Evolutionary conservation across 2,329 filamentous ascomycete genomes (phyloP).

Genomic region (Acrodontium crateriforme): DNA sequence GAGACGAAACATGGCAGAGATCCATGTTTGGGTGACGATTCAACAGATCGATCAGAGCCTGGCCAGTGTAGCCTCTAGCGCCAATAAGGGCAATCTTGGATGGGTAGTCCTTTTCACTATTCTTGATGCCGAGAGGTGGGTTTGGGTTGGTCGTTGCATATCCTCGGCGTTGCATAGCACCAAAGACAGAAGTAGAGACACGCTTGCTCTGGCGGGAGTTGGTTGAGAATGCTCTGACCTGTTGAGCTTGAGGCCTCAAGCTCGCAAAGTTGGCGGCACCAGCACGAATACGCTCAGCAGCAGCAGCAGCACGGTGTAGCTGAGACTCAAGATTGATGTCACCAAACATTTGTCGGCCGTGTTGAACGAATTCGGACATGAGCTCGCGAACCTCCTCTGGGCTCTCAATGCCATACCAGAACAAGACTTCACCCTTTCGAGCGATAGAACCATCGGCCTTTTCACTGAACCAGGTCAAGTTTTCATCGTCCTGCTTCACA

Average conservation of each 20-base stretch:
- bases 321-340: slow-evolving; percentile 81
- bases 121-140: slow-evolving; percentile 77
- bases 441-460: slow-evolving; percentile 89
- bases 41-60: slow-evolving; percentile 75
- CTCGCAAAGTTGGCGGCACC: slow-evolving; percentile 28
- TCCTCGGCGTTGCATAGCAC: slow-evolving; percentile 8
- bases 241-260: slow-evolving; percentile 15
- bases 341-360: slow-evolving; percentile 76
- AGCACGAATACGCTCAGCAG: slow-evolving; percentile 47
- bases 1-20: slow-evolving; percentile 79
- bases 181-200: slow-evolving; percentile 4
- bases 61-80: slow-evolving; percentile 85
- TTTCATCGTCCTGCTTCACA: slow-evolving; percentile 92
- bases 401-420: slow-evolving; percentile 85
- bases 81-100: slow-evolving; percentile 78
- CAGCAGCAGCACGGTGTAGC: slow-evolving; percentile 61
- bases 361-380: slow-evolving; percentile 70
- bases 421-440: slow-evolving; percentile 67
- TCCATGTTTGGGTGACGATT: slow-evolving; percentile 85
- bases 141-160: slow-evolving; percentile 70
- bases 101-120: slow-evolving; percentile 65
- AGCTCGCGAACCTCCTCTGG: slow-evolving; percentile 69
- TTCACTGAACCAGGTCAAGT: slow-evolving; percentile 95
- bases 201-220: slow-evolving; percentile 23
- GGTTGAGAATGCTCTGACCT: slow-evolving; percentile 53